These are phyloP conservation scores for Dryas drummondii DNA, from an alignment of 306 rosid species.

Conservation along the genomic window DNA sequence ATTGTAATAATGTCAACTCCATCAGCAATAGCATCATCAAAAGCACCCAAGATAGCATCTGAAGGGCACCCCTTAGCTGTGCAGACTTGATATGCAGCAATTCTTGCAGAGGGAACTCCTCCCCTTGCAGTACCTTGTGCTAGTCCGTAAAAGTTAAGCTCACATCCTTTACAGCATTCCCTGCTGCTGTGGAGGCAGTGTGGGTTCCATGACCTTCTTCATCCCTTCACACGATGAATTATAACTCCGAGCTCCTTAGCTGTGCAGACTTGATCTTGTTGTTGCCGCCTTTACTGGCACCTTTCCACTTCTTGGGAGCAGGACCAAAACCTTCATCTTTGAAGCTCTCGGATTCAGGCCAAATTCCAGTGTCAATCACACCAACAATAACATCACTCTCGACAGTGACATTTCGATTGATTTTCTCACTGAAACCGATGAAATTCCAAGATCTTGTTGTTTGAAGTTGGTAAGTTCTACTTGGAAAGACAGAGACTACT, in stretches of 20 bases:
- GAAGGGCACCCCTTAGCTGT: background rate
- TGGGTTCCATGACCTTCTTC: constrained; percentile 1
- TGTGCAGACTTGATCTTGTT: no score
- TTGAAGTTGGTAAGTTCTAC: constrained; percentile 23
- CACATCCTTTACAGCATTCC: background rate
- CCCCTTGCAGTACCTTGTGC: background rate
- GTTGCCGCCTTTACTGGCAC: constrained; percentile 20
- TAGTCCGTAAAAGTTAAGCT: constrained; percentile 7
- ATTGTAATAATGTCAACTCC: constrained; percentile 16
- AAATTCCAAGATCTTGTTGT: constrained; percentile 61
- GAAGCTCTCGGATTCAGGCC: constrained; percentile 45
- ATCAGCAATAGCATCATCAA: constrained; percentile 13
- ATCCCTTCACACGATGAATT: background rate
- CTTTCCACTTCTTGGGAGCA: constrained; percentile 41
- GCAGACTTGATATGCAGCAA: constrained; percentile 5
- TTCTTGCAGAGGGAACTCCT: background rate
- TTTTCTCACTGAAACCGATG: constrained; percentile 25
- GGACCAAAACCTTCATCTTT: constrained; percentile 36
- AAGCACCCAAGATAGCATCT: background rate
- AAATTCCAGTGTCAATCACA: constrained; percentile 41
- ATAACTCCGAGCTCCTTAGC: background rate
- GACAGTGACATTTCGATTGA: background rate
- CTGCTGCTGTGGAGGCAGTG: constrained; percentile 7
- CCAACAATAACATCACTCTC: constrained; percentile 43
- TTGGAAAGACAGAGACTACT: constrained; percentile 40